These are phyloP conservation scores for Metarhizium album DNA, from an alignment of 2,329 filamentous ascomycete species.

Conservation along the genomic window DNA sequence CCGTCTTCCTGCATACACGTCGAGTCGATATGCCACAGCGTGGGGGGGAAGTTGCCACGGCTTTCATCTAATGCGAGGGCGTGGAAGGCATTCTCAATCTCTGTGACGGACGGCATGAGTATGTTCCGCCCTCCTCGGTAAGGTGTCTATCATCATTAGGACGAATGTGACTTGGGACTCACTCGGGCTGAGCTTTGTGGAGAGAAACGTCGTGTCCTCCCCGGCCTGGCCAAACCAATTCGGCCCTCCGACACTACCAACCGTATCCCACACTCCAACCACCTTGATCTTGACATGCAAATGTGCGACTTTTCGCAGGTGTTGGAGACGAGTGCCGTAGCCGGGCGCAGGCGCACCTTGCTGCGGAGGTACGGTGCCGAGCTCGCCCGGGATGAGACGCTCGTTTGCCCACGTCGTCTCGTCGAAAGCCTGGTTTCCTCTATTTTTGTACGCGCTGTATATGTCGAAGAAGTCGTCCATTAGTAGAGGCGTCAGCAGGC, in stretches of 20 bases:
- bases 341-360: not conserved
- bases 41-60: conserved; percentile 22
- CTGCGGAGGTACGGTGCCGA: not conserved
- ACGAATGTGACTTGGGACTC: conserved; percentile 2
- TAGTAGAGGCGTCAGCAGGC: not conserved
- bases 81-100: conserved; percentile 44
- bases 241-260: conserved; percentile 15
- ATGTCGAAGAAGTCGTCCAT: conserved; percentile 1
- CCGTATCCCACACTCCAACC: conserved; percentile 13
- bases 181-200: conserved; percentile 13
- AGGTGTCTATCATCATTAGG: no score
- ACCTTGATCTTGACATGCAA: conserved; percentile 1
- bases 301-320: not conserved
- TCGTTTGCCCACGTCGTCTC: not conserved
- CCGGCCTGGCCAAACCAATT: conserved; percentile 8
- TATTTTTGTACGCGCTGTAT: not conserved
- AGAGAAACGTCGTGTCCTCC: not conserved
- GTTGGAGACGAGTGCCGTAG: not conserved
- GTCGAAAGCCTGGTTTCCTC: not conserved
- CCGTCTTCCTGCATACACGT: conserved; percentile 7
- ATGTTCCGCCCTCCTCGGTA: not conserved
- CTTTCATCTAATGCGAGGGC: conserved; percentile 43
- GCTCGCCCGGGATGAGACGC: not conserved
- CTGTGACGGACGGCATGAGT: conserved; percentile 2
- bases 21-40: conserved; percentile 17